Base-by-base conservation (phyloP, 1,284 basidiomycete species). In the Cryptococcus jaspeensis region DNA sequence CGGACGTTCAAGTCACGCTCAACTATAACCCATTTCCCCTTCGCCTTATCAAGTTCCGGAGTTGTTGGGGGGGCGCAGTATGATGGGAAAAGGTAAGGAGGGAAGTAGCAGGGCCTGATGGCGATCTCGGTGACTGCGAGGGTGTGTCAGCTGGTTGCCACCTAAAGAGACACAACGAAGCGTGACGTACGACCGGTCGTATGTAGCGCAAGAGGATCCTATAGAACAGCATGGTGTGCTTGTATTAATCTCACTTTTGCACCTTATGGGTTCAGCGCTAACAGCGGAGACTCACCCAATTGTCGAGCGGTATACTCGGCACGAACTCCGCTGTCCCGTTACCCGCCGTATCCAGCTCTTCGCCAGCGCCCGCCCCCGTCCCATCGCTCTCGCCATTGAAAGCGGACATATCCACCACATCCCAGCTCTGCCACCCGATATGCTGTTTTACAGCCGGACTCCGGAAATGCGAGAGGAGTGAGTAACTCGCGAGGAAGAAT, bases 371-470 rank as follows among this genome's bases (percentile, higher is more conserved):
- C 41, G 13, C 22, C 23, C 73, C 63, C 12, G 53, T 41, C 28
- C 28, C 28, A 32, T 32, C 28, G 28, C 28, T 32, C 28, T 9
- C 28, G 28, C 28, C 9, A 32, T 32, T 32, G 28, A 32, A 32
- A 4, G 28, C 4, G 5, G 28, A 32, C 1, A 68, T 56, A 15
- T 79, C 71, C 0, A 91, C 80, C 5, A 81, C 65, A 43, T 90
- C 90, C 89, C 90, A 93, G n/a, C 88, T 82, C 66, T 94, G 91
- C 91, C 90, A 93, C 18, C 90, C 90, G n/a, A 92, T 77, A 49
- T 83, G 82, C 65, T 92, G 89, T 8, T 81, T 75, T 18, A 81
- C 73, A 1, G 88, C 88, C 3, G 90, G 90, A 11, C 67, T 70
- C 5, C 87, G 86, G 5, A 81, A 87, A 4, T 84, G 85, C 49